phyloP scores from a whole-genome alignment of 2,329 filamentous ascomycete species.

The Penicillium sp. region DNA sequence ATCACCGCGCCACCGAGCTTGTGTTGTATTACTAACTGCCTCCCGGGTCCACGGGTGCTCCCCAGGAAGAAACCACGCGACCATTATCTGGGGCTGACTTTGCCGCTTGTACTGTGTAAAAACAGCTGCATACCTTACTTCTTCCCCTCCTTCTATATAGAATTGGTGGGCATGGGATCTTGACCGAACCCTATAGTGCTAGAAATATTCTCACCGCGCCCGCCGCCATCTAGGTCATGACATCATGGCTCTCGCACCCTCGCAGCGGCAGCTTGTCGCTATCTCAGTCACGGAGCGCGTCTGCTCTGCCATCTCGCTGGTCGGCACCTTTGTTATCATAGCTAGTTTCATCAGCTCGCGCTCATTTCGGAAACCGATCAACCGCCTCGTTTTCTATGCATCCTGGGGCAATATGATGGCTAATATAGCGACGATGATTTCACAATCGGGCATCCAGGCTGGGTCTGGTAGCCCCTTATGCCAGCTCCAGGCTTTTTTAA shows the following conservation, averaged over 20 bases:
- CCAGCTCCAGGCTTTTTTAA: slow-evolving; percentile 67
- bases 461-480: slow-evolving; percentile 52
- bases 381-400: slow-evolving; percentile 73
- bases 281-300: slow-evolving; percentile 58
- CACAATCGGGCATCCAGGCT: slow-evolving; percentile 49
- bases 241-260: slow-evolving; percentile 19
- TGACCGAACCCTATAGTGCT: no score
- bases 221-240: slow-evolving; percentile 4
- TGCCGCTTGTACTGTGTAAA: no score
- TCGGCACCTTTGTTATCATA: slow-evolving; percentile 64
- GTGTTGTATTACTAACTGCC: no score
- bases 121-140: no score
- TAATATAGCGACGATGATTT: slow-evolving; percentile 70
- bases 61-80: no score
- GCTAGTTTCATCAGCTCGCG: slow-evolving; percentile 57
- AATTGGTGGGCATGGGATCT: no score
- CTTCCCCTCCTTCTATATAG: no score
- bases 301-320: slow-evolving; percentile 60
- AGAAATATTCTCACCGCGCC: no score
- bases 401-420: slow-evolving; percentile 70
- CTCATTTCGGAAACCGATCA: slow-evolving; percentile 76
- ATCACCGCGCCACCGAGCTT: no score
- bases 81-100: no score
- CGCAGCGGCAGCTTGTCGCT: slow-evolving; percentile 39
- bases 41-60: no score